These are phyloP conservation scores for Ustilago tritici DNA, from an alignment of 1,284 basidiomycete species.

Conservation along the genomic window DNA sequence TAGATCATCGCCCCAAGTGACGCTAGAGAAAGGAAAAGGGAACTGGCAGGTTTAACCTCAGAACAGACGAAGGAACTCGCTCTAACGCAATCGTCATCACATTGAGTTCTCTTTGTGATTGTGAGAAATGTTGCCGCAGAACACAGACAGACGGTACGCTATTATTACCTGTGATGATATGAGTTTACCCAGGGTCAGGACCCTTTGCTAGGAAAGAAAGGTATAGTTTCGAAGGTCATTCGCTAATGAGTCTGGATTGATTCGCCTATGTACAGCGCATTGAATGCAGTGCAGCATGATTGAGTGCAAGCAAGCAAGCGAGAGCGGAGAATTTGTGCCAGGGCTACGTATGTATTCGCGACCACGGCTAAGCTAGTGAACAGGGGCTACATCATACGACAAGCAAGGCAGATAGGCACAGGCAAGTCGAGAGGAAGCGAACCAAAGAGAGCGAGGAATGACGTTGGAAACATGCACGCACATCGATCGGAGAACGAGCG, in stretches of 20 bases:
- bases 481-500: slow-evolving; percentile 29
- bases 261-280: slow-evolving; percentile 3
- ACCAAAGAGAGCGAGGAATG: slow-evolving; percentile 15
- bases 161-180: too few species aligned
- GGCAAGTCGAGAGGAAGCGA: background rate
- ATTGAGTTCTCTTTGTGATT: background rate
- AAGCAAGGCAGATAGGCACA: background rate
- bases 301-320: background rate
- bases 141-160: background rate
- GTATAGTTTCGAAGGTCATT: background rate
- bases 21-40: background rate
- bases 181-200: background rate
- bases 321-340: slow-evolving; percentile 8
- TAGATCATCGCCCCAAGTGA: background rate
- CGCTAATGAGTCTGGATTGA: background rate
- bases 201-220: background rate
- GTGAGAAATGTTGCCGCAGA: background rate
- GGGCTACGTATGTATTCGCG: background rate
- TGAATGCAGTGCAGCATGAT: background rate
- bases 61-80: background rate
- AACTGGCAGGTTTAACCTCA: background rate
- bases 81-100: background rate
- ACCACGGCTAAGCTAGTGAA: background rate
- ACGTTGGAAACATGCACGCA: slow-evolving; percentile 25
- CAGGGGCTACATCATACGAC: slow-evolving; percentile 6